Evolutionary conservation across 176 grass and related monocot genomes (phyloP), one percentile per base, ranked within the genome.

Genomic region (Zea luxurians): DNA sequence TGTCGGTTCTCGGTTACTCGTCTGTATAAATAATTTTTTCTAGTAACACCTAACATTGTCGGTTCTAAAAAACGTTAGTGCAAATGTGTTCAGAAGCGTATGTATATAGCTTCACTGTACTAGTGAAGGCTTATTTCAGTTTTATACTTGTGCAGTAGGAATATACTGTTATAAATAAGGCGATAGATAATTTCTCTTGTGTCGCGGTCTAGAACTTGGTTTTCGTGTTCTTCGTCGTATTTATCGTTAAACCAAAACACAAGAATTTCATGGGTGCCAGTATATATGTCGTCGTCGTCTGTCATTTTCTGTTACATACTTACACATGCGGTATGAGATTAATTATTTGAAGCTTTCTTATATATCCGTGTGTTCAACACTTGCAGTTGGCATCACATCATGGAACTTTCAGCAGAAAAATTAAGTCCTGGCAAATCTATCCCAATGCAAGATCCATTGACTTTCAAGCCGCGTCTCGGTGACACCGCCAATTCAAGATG

Each of bases 31-130:
- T 27, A 27, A 27, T 27, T 27, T 27, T 27, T 27, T 27, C 27
- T 27, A 27, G 0, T 1, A 1, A 1, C 27, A 0, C 27, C 27
- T 0, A 27, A 27, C 0, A 27, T 1, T 27, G 27, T 0, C 27
- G 27, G 1, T 27, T 27, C 0, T 27, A 1, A 27, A 27, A 27
- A 27, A 27, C 27, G 1, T 1, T 1, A 27, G 27, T 27, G 27
- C 27, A 27, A 27, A 27, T 27, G 1, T 27, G 27, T 27, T 27
- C 1, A 27, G 27, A 27, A 27, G 0, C 27, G 27, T 27, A 0
- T 27, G 27, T 27, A 27, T 27, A 27, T 0, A 27, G 1, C 1
- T 1, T 27, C 27, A 0, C 1, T 27, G 27, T 27, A 27, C 27
- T 27, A 27, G 27, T 27, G 27, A 27, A 27, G 4, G 8, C 10